Percentiles rank a stretch among this genome's conserved stretches.
These are phyloP conservation scores for Scutellaria minor DNA, from an alignment of 257 asterid species.

Conservation along the genomic window DNA sequence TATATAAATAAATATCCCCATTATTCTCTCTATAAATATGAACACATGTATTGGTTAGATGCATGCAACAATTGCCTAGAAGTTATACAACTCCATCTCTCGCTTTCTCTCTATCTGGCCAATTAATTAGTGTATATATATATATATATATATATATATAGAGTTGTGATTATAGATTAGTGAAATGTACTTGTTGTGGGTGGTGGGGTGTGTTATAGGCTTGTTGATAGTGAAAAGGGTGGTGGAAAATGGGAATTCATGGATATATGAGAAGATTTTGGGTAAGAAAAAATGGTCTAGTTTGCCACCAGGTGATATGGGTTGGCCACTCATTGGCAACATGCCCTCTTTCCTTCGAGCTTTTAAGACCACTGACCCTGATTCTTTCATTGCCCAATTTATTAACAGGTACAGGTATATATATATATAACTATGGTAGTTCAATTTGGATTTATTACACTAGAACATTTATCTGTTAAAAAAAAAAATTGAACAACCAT, in stretches of 20 bases:
- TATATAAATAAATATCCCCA: too few relatives aligned
- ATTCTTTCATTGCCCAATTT: constrained; percentile 60
- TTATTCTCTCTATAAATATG: too few relatives aligned
- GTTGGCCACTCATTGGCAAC: constrained; percentile 86
- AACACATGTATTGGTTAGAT: too few relatives aligned
- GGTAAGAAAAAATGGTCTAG: constrained; percentile 36
- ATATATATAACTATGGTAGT: too few relatives aligned
- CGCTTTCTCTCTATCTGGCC: neutral
- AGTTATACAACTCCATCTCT: neutral
- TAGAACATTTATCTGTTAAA: too few relatives aligned
- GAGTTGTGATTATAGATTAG: too few relatives aligned
- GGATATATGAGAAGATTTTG: constrained; percentile 61
- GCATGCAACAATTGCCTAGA: too few relatives aligned
- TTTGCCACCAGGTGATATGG: constrained; percentile 96
- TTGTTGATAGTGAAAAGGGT: constrained; percentile 41
- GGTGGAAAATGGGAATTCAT: constrained; percentile 46
- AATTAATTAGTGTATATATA: too few relatives aligned
- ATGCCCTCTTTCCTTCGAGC: constrained; percentile 82
- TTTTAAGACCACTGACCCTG: constrained; percentile 74
- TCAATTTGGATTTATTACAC: too few relatives aligned
- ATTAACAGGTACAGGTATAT: constrained; percentile 46
- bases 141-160: neutral
- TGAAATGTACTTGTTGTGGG: neutral
- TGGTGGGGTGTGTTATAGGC: constrained; percentile 18
- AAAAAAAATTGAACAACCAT: too few relatives aligned